Conservation (phyloP, 2,329 filamentous ascomycete species). For the Podosphaera xanthii region DNA sequence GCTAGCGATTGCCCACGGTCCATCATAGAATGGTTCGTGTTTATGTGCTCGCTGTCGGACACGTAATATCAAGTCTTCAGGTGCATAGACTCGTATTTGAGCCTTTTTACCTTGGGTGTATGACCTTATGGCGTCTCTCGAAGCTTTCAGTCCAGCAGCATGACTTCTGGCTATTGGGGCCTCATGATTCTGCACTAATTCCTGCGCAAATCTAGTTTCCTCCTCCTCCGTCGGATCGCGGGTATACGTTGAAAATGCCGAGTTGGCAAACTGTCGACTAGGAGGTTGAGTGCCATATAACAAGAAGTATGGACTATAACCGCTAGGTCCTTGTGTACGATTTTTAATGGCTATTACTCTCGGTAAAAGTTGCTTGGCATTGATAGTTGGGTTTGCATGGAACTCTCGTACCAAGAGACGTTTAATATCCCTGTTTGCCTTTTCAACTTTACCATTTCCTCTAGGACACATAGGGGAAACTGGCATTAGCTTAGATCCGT, state of each 20-base stretch:
- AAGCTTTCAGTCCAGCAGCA: not conserved
- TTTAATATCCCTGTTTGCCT: not conserved
- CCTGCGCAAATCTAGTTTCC: not conserved
- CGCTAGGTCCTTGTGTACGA: not conserved
- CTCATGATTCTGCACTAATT: not conserved
- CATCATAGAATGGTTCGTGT: no score
- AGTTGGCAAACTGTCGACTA: not conserved
- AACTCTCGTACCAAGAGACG: not conserved
- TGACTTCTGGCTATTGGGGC: not conserved
- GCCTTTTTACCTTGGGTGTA: not conserved
- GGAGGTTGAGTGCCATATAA: conserved; percentile 1
- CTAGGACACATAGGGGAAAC: not conserved
- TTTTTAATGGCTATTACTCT: not conserved
- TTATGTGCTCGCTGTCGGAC: no score
- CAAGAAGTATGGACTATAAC: not conserved
- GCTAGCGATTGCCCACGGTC: not conserved
- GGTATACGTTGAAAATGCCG: not conserved
- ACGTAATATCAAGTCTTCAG: no score
- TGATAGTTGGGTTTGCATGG: not conserved
- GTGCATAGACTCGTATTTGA: not conserved
- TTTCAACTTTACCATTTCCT: not conserved
- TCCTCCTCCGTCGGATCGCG: not conserved
- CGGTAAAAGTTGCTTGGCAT: not conserved
- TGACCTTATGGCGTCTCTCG: not conserved
- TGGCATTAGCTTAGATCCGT: not conserved